A percentile compares a stretch with the other conserved stretches of the same genome.
phyloP scores from a whole-genome alignment of 2,329 filamentous ascomycete species.

The Penicillium sp. region DNA sequence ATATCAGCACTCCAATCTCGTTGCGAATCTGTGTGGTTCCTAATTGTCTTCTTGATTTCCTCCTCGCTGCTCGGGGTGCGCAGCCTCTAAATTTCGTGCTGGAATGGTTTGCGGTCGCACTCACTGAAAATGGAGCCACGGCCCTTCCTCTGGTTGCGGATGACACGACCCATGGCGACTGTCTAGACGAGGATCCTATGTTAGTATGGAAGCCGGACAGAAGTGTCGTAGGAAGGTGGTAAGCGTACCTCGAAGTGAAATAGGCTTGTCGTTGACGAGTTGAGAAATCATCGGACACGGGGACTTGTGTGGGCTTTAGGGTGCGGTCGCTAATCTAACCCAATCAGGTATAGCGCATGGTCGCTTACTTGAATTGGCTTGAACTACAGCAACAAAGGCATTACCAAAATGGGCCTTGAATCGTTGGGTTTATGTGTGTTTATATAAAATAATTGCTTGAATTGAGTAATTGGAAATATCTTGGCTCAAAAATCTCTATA shows the following conservation, averaged over 20 bases:
- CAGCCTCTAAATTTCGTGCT: constrained; percentile 17
- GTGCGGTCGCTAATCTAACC: constrained; percentile 47
- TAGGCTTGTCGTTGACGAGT: constrained; percentile 43
- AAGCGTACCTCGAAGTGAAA: constrained; percentile 45
- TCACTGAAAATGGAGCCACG: constrained; percentile 74
- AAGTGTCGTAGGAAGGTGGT: constrained; percentile 29
- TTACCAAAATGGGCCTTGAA: not conserved
- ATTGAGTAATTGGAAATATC: not conserved
- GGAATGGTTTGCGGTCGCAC: constrained; percentile 45
- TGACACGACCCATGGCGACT: constrained; percentile 64
- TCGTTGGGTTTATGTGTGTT: not conserved
- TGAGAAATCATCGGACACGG: constrained; percentile 41
- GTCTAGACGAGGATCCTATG: constrained; percentile 34
- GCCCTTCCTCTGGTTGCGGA: constrained; percentile 74
- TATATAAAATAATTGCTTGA: not conserved
- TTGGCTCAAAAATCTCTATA: not conserved
- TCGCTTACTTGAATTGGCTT: constrained; percentile 12
- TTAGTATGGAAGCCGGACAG: constrained; percentile 35
- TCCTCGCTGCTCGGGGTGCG: constrained; percentile 13
- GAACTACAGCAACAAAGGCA: not conserved
- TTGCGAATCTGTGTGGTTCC: constrained; percentile 4
- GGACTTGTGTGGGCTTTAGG: constrained; percentile 46
- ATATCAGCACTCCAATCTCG: constrained; percentile 34
- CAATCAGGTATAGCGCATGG: constrained; percentile 32
- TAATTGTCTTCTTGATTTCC: constrained; percentile 8